Evolutionary conservation across 176 grass and related monocot genomes (phyloP).

Genomic region (Typha latifolia): DNA sequence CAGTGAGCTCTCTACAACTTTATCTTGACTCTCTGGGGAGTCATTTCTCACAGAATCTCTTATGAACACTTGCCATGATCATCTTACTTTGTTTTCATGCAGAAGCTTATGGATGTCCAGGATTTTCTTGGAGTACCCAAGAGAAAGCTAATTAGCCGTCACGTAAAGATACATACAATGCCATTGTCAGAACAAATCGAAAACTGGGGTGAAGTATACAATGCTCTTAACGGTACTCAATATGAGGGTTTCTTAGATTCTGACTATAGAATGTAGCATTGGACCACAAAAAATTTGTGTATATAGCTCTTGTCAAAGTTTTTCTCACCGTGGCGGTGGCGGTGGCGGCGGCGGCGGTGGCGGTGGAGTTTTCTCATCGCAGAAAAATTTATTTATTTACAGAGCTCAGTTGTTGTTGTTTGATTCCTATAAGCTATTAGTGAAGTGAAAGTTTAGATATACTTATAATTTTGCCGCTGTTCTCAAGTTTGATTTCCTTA

Average conservation of each 20-base stretch:
- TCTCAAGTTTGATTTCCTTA: too few relatives aligned
- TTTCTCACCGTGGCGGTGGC: too few relatives aligned
- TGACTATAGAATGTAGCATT: conserved; percentile 39
- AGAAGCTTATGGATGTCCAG: conserved; percentile 67
- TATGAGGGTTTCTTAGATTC: conserved; percentile 68
- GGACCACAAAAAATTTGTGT: background rate
- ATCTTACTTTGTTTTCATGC: conserved; percentile 2
- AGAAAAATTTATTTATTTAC: too few relatives aligned
- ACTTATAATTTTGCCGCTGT: too few relatives aligned
- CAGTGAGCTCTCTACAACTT: conserved; percentile 36
- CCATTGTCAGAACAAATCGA: conserved; percentile 52
- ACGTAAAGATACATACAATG: conserved; percentile 78
- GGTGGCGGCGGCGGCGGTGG: too few relatives aligned
- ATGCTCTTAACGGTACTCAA: conserved; percentile 45
- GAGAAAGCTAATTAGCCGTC: conserved; percentile 47
- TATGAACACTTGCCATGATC: background rate
- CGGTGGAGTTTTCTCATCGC: too few relatives aligned
- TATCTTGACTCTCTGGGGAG: background rate
- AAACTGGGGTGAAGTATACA: conserved; percentile 76
- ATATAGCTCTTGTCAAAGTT: background rate
- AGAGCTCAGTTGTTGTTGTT: too few relatives aligned
- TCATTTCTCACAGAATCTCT: background rate
- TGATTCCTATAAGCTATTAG: too few relatives aligned
- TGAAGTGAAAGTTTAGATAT: too few relatives aligned
- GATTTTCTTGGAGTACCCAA: conserved; percentile 54